These are phyloP conservation scores for Microbotryum lychnidis-dioicae DNA, from an alignment of 1,284 basidiomycete genomes.

Conservation along the genomic window DNA sequence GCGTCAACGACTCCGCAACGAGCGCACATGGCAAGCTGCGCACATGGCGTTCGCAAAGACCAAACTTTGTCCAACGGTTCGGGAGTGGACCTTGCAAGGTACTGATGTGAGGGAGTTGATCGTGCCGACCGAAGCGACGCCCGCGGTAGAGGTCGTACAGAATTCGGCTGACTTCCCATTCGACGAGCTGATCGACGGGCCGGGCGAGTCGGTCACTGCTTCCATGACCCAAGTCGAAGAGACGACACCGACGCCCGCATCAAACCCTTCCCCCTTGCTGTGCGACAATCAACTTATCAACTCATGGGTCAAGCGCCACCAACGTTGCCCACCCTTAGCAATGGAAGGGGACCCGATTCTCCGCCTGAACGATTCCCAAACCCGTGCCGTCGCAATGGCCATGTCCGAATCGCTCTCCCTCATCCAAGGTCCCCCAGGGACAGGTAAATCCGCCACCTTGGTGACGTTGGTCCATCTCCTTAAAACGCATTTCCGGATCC, in stretches of 20 bases:
- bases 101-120: constrained; percentile 23
- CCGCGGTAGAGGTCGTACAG: not conserved
- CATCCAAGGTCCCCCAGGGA: constrained; percentile 91
- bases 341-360: constrained; percentile 74
- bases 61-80: not conserved
- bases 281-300: constrained; percentile 35
- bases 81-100: constrained; percentile 26
- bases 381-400: constrained; percentile 77
- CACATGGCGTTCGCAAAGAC: not conserved
- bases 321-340: constrained; percentile 49
- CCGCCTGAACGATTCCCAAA: constrained; percentile 68
- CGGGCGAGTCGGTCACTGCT: too few species aligned
- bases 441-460: constrained; percentile 88
- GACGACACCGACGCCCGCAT: too few species aligned
- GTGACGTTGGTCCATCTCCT: constrained; percentile 73
- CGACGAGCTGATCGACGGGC: too few species aligned
- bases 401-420: constrained; percentile 67
- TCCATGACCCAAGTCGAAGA: too few species aligned
- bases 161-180: too few species aligned
- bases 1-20: constrained; percentile 20
- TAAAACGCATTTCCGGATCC: constrained; percentile 76
- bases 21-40: not conserved
- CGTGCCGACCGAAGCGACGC: constrained; percentile 6
- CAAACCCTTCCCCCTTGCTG: constrained; percentile 16
- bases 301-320: constrained; percentile 42